Percentiles rank a stretch among this genome's conserved stretches.
Conservation (phyloP, 2,329 filamentous ascomycete genomes). For the Dactylellina leptospora region DNA sequence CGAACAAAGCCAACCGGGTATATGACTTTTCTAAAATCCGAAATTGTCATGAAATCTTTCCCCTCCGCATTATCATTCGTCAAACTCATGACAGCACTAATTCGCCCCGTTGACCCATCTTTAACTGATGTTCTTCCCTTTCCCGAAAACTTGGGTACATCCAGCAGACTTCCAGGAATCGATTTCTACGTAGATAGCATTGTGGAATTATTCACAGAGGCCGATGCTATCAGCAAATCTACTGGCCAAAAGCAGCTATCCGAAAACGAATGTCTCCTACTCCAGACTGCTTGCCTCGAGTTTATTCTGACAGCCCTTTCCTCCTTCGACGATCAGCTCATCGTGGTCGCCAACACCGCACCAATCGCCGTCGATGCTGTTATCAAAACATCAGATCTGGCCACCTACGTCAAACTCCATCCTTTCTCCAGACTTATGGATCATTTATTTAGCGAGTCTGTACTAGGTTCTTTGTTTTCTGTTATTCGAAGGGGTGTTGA, state of each 20-base stretch:
- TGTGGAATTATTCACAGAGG: conserved; percentile 65
- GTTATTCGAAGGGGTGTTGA: conserved; percentile 78
- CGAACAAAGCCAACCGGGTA: conserved; percentile 45
- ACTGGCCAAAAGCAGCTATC: conserved; percentile 44
- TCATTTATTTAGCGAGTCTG: conserved; percentile 94
- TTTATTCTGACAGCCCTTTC: conserved; percentile 81
- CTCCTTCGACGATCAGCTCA: conserved; percentile 93
- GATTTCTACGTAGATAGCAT: conserved; percentile 93
- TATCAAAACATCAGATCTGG: conserved; percentile 77
- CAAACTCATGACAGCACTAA: conserved; percentile 75
- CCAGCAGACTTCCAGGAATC: conserved; percentile 82
- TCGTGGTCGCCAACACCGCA: conserved; percentile 82
- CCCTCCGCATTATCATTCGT: conserved; percentile 88
- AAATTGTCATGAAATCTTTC: conserved; percentile 78
- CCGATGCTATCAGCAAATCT: conserved; percentile 26
- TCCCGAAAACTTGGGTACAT: conserved; percentile 81
- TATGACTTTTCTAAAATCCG: conserved; percentile 70
- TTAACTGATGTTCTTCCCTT: conserved; percentile 81
- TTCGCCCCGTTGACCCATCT: conserved; percentile 71
- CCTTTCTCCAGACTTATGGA: conserved; percentile 96
- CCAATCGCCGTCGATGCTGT: conserved; percentile 77
- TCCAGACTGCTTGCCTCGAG: conserved; percentile 82
- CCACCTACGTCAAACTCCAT: conserved; percentile 83
- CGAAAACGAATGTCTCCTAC: conserved; percentile 54
- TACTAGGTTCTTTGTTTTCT: conserved; percentile 79